Percentiles rank a stretch among this genome's conserved stretches.
Conservation (phyloP, 148 eudicot species). For the Vaccinium corymbosum region DNA sequence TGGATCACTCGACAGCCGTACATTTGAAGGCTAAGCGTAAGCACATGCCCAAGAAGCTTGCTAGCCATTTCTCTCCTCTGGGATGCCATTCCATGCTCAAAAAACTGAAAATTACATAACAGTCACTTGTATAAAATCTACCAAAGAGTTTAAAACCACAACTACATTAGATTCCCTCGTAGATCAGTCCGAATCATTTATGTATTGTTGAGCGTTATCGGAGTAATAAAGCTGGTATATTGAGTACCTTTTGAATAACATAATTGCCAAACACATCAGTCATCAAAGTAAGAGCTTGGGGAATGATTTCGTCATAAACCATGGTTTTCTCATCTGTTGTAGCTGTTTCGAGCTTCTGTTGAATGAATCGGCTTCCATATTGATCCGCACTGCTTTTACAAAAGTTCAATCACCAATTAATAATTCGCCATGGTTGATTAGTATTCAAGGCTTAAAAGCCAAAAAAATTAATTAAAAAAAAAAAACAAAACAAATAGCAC, state of each 20-base stretch:
- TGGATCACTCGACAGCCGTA: slow-evolving; percentile 98
- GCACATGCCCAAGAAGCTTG: slow-evolving; percentile 70
- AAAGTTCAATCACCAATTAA: slow-evolving; percentile 2
- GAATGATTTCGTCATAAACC: slow-evolving; percentile 71
- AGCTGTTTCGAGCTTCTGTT: slow-evolving; percentile 80
- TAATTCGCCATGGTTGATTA: background rate
- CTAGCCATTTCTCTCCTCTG: slow-evolving; percentile 75
- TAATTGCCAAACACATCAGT: slow-evolving; percentile 94
- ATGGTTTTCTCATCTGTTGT: slow-evolving; percentile 64
- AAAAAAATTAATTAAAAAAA: background rate
- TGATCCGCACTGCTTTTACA: slow-evolving; percentile 64
- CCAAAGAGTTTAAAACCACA: background rate
- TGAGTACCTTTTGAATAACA: slow-evolving; percentile 74
- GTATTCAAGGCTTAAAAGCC: background rate
- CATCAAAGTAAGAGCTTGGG: slow-evolving; percentile 70
- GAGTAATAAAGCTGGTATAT: background rate
- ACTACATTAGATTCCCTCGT: background rate
- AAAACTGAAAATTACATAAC: slow-evolving; percentile 45
- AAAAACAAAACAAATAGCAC: background rate
- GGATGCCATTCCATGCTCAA: slow-evolving; percentile 77
- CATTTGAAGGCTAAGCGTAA: slow-evolving; percentile 92
- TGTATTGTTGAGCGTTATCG: background rate
- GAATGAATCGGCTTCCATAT: slow-evolving; percentile 87
- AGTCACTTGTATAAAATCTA: background rate
- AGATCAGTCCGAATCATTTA: background rate